Conservation (phyloP, 345 rosid genomes). For the Lepidium sativum region DNA sequence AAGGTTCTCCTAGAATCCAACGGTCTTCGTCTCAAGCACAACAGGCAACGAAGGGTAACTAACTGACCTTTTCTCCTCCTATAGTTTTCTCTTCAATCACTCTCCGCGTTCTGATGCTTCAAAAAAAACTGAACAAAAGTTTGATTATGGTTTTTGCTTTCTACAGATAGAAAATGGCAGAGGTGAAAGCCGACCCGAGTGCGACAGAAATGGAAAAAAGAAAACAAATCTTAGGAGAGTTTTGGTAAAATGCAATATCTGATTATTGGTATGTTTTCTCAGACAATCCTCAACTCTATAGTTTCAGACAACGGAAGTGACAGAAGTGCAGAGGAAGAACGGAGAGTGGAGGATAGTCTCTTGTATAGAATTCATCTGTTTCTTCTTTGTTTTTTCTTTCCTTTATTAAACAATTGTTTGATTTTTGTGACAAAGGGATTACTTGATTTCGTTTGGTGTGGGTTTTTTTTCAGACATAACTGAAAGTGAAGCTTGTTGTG, state of each 20-base stretch:
- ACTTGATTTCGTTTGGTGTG: constrained; percentile 28
- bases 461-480: constrained; percentile 13
- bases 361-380: constrained; percentile 19
- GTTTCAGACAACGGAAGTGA: constrained; percentile 11
- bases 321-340: no score
- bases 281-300: constrained; percentile 22
- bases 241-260: constrained; percentile 4
- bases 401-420: background rate
- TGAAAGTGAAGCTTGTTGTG: constrained; percentile 12
- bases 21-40: constrained; percentile 58
- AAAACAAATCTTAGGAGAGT: background rate
- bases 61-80: background rate
- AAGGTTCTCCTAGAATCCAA: constrained; percentile 77
- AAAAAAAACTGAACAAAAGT: no score
- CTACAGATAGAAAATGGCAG: constrained; percentile 88
- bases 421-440: constrained; percentile 19
- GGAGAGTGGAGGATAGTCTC: no score
- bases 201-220: background rate
- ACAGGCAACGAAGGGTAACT: constrained; percentile 54
- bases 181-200: constrained; percentile 26
- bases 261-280: constrained; percentile 9
- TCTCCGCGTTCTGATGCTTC: background rate
- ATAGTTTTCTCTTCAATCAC: background rate
- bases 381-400: no score
- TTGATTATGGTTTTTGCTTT: background rate